Evolutionary conservation across 768 basidiomycete species (phyloP).

Genomic region (Coprinopsis sp.): DNA sequence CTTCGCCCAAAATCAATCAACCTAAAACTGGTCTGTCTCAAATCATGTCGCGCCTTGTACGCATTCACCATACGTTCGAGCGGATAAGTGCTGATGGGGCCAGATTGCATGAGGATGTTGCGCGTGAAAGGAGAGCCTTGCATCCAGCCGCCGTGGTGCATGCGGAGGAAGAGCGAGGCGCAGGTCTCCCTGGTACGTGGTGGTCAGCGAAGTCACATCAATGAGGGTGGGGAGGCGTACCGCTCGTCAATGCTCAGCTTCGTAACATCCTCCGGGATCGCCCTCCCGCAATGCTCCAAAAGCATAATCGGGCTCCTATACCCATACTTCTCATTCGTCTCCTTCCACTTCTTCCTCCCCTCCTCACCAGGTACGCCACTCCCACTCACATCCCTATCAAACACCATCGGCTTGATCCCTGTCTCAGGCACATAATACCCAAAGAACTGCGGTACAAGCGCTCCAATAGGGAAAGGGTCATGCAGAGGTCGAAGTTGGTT

Average conservation of each 20-base stretch:
- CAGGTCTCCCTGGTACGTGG: slow-evolving; percentile 33
- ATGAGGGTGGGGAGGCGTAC: slow-evolving; percentile 17
- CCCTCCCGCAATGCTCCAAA: slow-evolving; percentile 37
- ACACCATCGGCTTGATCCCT: not conserved
- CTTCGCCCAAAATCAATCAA: slow-evolving; percentile 38
- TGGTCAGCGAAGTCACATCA: not conserved
- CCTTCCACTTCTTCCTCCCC: not conserved
- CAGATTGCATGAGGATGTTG: slow-evolving; percentile 35
- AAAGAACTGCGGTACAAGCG: slow-evolving; percentile 60
- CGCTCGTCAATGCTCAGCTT: slow-evolving; percentile 33
- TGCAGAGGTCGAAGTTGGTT: slow-evolving; percentile 39
- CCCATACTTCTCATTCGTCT: not conserved
- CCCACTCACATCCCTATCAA: not conserved
- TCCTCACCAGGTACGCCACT: not conserved
- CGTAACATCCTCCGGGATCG: slow-evolving; percentile 16
- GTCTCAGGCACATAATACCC: slow-evolving; percentile 45
- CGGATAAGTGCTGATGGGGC: slow-evolving; percentile 21
- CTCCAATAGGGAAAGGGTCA: slow-evolving; percentile 41
- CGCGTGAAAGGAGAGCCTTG: slow-evolving; percentile 34
- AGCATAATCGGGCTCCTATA: slow-evolving; percentile 40
- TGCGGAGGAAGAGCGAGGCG: slow-evolving; percentile 29
- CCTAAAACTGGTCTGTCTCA: slow-evolving; percentile 28
- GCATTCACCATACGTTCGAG: slow-evolving; percentile 8
- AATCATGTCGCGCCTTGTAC: slow-evolving; percentile 4
- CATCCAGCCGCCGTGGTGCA: slow-evolving; percentile 31